Base-by-base conservation (phyloP, 768 basidiomycete species). In the Hericium alpestre region DNA sequence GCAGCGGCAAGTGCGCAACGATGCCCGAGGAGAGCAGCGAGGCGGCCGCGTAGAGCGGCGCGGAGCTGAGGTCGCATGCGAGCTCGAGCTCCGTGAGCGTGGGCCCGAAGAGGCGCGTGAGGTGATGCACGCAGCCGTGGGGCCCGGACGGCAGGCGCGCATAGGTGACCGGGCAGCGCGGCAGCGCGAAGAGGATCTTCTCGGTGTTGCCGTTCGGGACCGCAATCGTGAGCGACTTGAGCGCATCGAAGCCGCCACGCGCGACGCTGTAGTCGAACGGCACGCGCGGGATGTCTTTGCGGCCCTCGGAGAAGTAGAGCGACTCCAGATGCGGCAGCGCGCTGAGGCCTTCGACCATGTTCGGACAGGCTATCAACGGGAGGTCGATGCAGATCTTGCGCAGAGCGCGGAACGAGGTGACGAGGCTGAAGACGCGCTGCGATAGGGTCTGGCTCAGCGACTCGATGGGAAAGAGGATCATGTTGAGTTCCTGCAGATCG, bases 141-240 rank as follows among this genome's bases (percentile, higher is more conserved):
- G 43, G 43, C n/a, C 13, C 16, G n/a, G 43, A 18, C n/a, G 43
- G 20, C 43, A 46, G n/a, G 18, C 43, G 43, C 1, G 20, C 43
- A n/a, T 46, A 90, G 66, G 72, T 90, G 52, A 74, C 80, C 25
- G 83, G 73, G 1, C 84, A 87, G 70, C 75, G 84, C 65, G 72
- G 76, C 39, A 65, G 65, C 38, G 86, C 82, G 64, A 87, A 86
- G 79, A 79, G 43, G 16, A 46, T 20, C 43, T 18, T 46, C 43
- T 46, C 43, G 1, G 43, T 46, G n/a, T 18, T n/a, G 6, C 43
- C 43, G 43, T 20, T n/a, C 11, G 43, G 20, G 1, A 46, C 20
- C n/a, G 43, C 43, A 15, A 46, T n/a, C 4, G 43, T 46, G n/a
- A 46, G 43, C n/a, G n/a, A 46, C n/a, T n/a, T n/a, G 43, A 46